Conservation (phyloP, 306 rosid genomes). For the Abrus precatorius region DNA sequence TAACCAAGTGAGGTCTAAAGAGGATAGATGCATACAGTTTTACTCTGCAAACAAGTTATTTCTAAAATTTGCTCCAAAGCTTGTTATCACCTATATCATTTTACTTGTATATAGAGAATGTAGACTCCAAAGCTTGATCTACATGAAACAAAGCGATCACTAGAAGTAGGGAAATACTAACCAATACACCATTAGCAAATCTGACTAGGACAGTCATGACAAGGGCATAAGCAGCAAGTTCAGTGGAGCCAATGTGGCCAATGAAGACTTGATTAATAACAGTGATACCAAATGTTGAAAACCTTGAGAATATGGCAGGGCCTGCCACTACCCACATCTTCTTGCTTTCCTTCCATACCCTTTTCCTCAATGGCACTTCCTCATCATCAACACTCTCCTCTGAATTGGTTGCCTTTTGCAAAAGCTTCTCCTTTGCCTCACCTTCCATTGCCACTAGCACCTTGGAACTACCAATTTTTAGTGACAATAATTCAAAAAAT, state of each 20-base stretch:
- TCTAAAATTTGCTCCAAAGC: too few relatives aligned
- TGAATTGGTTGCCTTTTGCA: slow-evolving; percentile 1
- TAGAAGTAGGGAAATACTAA: slow-evolving; percentile 8
- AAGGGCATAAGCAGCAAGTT: slow-evolving; percentile 59
- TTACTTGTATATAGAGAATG: background rate
- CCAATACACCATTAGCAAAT: slow-evolving; percentile 54
- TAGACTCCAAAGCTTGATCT: background rate
- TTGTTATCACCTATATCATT: background rate
- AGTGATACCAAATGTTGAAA: slow-evolving; percentile 54
- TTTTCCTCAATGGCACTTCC: slow-evolving; percentile 38
- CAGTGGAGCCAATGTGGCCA: slow-evolving; percentile 58
- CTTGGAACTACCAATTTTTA: background rate
- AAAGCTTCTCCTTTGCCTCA: slow-evolving; percentile 33
- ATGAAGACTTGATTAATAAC: slow-evolving; percentile 57
- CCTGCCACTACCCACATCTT: slow-evolving; percentile 61
- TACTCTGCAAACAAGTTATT: too few relatives aligned
- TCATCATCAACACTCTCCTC: slow-evolving; percentile 30
- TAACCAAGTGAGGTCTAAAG: too few relatives aligned
- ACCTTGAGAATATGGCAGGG: slow-evolving; percentile 62
- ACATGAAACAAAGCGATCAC: background rate
- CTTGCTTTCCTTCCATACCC: slow-evolving; percentile 58
- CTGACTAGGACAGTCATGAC: slow-evolving; percentile 51
- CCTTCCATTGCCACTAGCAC: slow-evolving; percentile 35
- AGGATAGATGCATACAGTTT: too few relatives aligned
- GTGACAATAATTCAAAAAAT: background rate